phyloP scores from a whole-genome alignment of 768 basidiomycete genomes.

The Pholiota molesta region DNA sequence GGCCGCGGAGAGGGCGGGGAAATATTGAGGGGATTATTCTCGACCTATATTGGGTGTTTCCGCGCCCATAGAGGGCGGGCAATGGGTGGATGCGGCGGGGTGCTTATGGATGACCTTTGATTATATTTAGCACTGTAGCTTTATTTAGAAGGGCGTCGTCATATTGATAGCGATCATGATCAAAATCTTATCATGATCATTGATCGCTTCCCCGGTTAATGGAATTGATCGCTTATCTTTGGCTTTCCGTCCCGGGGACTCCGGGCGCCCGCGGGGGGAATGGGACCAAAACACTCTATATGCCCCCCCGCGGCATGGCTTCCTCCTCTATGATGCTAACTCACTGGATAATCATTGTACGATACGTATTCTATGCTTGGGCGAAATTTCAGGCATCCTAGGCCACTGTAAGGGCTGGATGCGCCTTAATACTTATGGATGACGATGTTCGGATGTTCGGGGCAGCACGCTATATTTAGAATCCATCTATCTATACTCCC shows the following conservation, averaged over 20 bases:
- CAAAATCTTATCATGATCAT: neutral
- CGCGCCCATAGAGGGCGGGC: neutral
- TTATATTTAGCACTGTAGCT: neutral
- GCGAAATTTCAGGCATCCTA: too few relatives aligned
- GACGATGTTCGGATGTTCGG: neutral
- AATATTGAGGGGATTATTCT: neutral
- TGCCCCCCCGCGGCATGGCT: too few relatives aligned
- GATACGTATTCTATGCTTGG: too few relatives aligned
- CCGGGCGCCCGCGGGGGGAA: too few relatives aligned
- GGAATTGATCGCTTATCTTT: neutral
- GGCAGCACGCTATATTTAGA: neutral
- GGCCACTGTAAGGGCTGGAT: too few relatives aligned
- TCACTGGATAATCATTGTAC: too few relatives aligned
- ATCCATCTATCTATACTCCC: neutral
- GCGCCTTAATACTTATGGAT: too few relatives aligned
- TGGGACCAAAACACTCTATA: too few relatives aligned
- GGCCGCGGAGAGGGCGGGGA: neutral
- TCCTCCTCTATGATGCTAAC: too few relatives aligned
- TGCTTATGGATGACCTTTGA: neutral
- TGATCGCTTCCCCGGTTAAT: neutral
- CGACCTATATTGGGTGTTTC: neutral
- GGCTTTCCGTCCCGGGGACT: too few relatives aligned
- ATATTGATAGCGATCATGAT: too few relatives aligned
- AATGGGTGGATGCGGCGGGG: neutral
- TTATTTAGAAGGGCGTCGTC: neutral